phyloP scores from a whole-genome alignment of 345 rosid genomes.

The Euphorbia tirucalli region DNA sequence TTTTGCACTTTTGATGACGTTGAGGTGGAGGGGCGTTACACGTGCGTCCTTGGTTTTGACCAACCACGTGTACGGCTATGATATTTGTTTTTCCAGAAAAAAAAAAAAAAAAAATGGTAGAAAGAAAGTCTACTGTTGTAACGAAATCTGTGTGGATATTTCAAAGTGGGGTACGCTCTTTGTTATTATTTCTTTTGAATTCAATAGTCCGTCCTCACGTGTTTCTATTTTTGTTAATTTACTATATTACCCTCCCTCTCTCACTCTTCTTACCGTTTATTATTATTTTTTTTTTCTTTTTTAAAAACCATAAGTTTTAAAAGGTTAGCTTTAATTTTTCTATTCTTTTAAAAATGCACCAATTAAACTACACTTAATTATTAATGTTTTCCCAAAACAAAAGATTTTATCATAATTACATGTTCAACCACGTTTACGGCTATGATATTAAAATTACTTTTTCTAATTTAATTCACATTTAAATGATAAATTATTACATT shows the following conservation, averaged over 20 bases:
- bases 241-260: not conserved
- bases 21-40: slow-evolving; percentile 15
- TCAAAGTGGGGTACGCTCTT: not conserved
- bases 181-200: not conserved
- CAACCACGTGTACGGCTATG: slow-evolving; percentile 27
- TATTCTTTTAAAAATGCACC: not conserved
- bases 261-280: too few relatives aligned
- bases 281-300: too few relatives aligned
- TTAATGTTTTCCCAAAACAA: too few relatives aligned
- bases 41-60: slow-evolving; percentile 17
- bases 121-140: slow-evolving; percentile 1
- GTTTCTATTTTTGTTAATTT: not conserved
- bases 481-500: too few relatives aligned
- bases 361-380: not conserved
- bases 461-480: too few relatives aligned
- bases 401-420: too few relatives aligned
- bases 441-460: too few relatives aligned
- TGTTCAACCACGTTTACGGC: too few relatives aligned
- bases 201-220: slow-evolving; percentile 8
- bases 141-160: slow-evolving; percentile 8
- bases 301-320: too few relatives aligned
- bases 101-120: too few relatives aligned
- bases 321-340: too few relatives aligned
- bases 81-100: not conserved
- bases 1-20: slow-evolving; percentile 16